Base-by-base conservation (phyloP, 208 protist species). In the Wallacemonas sp. region DNA sequence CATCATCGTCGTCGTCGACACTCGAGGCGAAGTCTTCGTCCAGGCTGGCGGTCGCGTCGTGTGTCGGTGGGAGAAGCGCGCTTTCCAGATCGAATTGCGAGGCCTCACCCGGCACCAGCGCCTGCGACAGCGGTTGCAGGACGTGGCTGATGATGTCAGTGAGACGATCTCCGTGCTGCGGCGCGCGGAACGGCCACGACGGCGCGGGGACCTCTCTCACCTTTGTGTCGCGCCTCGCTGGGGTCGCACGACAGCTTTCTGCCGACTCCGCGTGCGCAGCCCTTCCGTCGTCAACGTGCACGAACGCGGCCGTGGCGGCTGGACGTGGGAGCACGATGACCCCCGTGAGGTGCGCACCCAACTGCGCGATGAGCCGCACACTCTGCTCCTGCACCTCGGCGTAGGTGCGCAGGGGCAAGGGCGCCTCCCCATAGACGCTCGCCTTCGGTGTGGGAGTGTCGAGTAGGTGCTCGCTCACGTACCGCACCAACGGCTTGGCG, bases 81-180 rank as follows among this genome's bases (percentile, higher is more conserved):
- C 50, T 57, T 19, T 57, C 50, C 30, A 57, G 24, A n/a, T 57
- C 50, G 22, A 15, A 38, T 32, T 19, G n/a, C 3, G 50, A 57
- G 30, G 50, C 50, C 32, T 57, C 50, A 21, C 50, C 50, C 9
- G 50, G 50, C 50, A 57, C 50, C n/a, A 57, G n/a, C 50, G 30
- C 33, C 30, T 26, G 19, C 22, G 42, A 19, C 30, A 3, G 13
- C 30, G 50, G 50, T 21, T 32, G 30, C 50, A 57, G 21, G n/a
- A 32, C 50, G 21, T 21, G 33, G 50, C 29, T 57, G 29, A 57
- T 8, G 15, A 37, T 37, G 50, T 57, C 50, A 3, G 50, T 39
- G 29, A 57, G 26, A 5, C 8, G 46, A 27, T 54, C 46, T 8
- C 24, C 46, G 8, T 54, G 46, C 13, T 46, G 17, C 17, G 41